Percentiles rank a stretch among this genome's conserved stretches.
These are phyloP conservation scores for Ophiocordyceps camponoti-floridani DNA, from an alignment of 2,329 filamentous ascomycete species.

Conservation along the genomic window DNA sequence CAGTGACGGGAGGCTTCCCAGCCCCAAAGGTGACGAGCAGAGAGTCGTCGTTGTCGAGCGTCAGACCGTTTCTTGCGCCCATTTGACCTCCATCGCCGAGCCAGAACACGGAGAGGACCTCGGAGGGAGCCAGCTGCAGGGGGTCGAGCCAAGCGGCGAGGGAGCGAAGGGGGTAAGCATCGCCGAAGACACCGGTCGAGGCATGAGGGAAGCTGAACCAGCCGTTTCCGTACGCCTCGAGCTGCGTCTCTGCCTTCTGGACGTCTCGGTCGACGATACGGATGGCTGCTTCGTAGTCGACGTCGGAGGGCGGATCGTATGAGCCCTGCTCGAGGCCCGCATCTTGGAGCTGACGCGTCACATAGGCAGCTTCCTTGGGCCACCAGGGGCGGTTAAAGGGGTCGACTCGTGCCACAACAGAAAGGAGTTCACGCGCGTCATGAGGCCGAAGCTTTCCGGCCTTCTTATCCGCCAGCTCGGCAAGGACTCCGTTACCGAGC, in stretches of 20 bases:
- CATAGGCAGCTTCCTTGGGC: not conserved
- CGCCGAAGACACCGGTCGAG: not conserved
- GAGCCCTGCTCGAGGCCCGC: not conserved
- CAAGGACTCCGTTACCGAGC: not conserved
- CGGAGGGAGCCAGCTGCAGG: not conserved
- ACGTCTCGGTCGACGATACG: not conserved
- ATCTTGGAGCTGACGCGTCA: not conserved
- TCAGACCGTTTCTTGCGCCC: not conserved
- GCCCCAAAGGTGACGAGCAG: constrained; percentile 3
- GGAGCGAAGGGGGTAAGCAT: not conserved
- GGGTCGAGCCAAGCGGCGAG: not conserved
- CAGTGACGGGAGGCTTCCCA: constrained; percentile 1
- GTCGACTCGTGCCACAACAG: not conserved
- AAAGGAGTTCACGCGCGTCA: not conserved
- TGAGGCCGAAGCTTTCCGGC: not conserved
- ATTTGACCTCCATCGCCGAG: not conserved
- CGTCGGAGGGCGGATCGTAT: not conserved
- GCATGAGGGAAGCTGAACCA: not conserved
- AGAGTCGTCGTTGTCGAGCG: constrained; percentile 1
- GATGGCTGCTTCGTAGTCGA: not conserved
- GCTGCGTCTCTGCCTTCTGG: not conserved
- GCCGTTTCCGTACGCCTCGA: not conserved
- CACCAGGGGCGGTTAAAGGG: not conserved
- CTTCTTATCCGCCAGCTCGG: not conserved
- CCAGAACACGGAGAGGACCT: not conserved